Evolutionary conservation across 2,329 filamentous ascomycete species (phyloP).

Genomic region (Stemphylium vesicarium): DNA sequence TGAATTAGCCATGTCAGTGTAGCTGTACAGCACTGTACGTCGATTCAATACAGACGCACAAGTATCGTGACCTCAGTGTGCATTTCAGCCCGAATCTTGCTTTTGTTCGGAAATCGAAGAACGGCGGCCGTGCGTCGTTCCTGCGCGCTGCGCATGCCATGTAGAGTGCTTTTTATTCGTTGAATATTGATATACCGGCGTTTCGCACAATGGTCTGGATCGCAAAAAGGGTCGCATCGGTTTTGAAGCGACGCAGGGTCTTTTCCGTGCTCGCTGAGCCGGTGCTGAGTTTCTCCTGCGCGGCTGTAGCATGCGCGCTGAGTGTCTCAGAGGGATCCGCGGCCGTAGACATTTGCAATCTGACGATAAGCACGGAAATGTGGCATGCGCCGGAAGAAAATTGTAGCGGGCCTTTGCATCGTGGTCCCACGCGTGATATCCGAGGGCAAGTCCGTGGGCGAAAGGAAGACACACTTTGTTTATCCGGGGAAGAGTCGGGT

Average conservation of each 20-base stretch:
- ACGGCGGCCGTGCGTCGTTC: conserved; percentile 13
- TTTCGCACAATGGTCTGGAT: conserved; percentile 3
- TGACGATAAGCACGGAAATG: conserved; percentile 7
- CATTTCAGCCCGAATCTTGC: conserved; percentile 1
- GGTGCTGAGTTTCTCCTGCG: conserved; percentile 11
- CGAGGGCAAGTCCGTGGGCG: conserved; percentile 2
- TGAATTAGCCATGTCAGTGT: neutral
- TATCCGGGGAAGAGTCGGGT: conserved; percentile 5
- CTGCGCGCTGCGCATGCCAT: conserved; percentile 3
- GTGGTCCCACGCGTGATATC: neutral
- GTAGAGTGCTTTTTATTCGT: conserved; percentile 5
- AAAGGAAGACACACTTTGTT: neutral
- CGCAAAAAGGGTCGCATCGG: neutral
- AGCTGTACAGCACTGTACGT: conserved; percentile 11
- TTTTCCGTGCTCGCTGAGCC: neutral
- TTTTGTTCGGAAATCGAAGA: neutral
- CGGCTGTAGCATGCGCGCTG: neutral
- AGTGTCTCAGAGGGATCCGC: conserved; percentile 16
- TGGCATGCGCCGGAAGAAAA: neutral
- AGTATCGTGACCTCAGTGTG: conserved; percentile 15
- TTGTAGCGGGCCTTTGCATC: neutral
- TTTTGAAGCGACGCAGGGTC: conserved; percentile 5
- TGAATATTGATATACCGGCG: conserved; percentile 3
- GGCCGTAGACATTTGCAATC: conserved; percentile 17
- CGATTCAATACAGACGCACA: neutral